Base-by-base conservation (phyloP, 164 flowering plant genomes). In the Berberis vulgaris region DNA sequence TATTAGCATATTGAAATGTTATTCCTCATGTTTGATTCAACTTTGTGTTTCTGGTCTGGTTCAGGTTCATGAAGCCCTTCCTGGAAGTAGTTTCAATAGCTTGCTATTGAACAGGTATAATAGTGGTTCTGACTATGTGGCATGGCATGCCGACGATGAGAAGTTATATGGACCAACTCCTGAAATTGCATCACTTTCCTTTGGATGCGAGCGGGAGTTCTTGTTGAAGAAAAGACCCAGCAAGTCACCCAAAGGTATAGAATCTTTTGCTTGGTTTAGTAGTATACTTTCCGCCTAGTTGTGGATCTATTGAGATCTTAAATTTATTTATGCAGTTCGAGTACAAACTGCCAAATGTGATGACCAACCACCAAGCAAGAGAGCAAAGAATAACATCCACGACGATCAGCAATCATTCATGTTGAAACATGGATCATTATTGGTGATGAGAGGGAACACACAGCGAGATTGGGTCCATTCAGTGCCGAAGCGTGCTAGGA, bases 101-200 rank as follows among this genome's bases (percentile, higher is more conserved):
- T 66, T 94, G 71, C 81, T 94, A 43, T 69, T 94, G 62, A 94
- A 94, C 69, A 80, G 91, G 74, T 94, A 94, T 69, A 87, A 85
- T 68, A 81, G 77, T 57, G 97, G 97, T 43, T 78, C 81, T 64
- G 98, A 94, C 71, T 83, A 83, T 74, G 98, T 88, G 41, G 82
- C 85, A 62, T 94, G 97, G 98, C 98, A 94, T 79, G 73, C 98
- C 66, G 98, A 94, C 74, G 93, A 88, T 72, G 98, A 94, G 79
- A 89, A 88, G 67, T 80, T 94, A 42, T 94, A 94, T 71, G 98
- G 97, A 41, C 73, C 72, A 6, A 80, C 88, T 60, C 97, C 97
- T 3, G 86, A 88, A 70, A 94, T 94, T 65, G 98, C 91, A 4
- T 94, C 97, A 0, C 72, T 87, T 57, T 82, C 98, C 9, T 89